These are phyloP conservation scores for Penicillium psychrofluorescens DNA, from an alignment of 495 filamentous ascomycete genomes.

Conservation along the genomic window DNA sequence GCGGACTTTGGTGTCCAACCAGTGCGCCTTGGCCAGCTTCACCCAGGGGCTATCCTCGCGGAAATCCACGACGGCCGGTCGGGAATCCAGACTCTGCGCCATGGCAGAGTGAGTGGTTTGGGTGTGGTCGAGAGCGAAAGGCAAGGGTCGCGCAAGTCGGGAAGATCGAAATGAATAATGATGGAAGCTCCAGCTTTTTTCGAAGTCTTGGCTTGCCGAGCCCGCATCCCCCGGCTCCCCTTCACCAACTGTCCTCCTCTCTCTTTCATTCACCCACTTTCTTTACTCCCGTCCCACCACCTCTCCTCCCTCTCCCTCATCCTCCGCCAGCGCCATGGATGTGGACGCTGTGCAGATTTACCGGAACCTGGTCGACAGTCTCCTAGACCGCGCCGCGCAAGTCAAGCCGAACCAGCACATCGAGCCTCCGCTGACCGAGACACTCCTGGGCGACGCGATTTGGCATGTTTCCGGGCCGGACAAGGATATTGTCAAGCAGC, in stretches of 20 bases:
- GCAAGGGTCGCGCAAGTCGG: slow-evolving; percentile 25
- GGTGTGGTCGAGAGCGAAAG: slow-evolving; percentile 16
- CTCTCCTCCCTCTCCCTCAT: neutral
- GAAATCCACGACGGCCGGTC: slow-evolving; percentile 58
- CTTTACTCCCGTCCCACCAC: neutral
- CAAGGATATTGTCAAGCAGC: slow-evolving; percentile 12
- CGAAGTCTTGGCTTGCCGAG: slow-evolving; percentile 19
- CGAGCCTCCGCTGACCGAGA: slow-evolving; percentile 68
- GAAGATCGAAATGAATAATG: slow-evolving; percentile 1
- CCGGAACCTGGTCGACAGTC: slow-evolving; percentile 46
- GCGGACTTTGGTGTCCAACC: slow-evolving; percentile 63
- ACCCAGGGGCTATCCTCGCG: slow-evolving; percentile 77
- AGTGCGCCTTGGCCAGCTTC: slow-evolving; percentile 74
- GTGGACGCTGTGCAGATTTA: slow-evolving; percentile 51
- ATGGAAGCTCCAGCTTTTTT: slow-evolving; percentile 21
- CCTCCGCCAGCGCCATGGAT: slow-evolving; percentile 20
- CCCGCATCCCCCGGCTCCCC: slow-evolving; percentile 3
- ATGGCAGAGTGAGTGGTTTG: slow-evolving; percentile 31
- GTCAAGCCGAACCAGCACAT: slow-evolving; percentile 61
- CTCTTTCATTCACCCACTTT: slow-evolving; percentile 1
- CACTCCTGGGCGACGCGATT: slow-evolving; percentile 31
- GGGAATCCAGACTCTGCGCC: slow-evolving; percentile 42
- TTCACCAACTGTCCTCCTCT: neutral
- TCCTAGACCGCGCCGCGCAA: slow-evolving; percentile 56
- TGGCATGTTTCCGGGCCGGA: slow-evolving; percentile 27